phyloP scores from a whole-genome alignment of 2,329 filamentous ascomycete species.

The Calonectria henricotiae region DNA sequence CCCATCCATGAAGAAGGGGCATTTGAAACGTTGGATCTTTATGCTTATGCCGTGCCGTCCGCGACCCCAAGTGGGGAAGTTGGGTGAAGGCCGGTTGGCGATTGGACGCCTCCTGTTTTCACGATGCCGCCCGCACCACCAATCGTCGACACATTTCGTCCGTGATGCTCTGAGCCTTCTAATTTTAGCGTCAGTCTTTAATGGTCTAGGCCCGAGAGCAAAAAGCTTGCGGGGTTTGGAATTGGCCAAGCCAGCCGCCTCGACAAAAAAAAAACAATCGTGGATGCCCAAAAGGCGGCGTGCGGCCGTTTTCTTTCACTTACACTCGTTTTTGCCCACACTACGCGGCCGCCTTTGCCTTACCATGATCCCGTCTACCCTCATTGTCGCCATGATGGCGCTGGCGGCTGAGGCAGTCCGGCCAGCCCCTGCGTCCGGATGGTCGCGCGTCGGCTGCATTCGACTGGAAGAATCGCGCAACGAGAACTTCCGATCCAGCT shows the following conservation, averaged over 20 bases:
- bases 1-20: slow-evolving; percentile 1
- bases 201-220: slow-evolving; percentile 20
- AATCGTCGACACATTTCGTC: slow-evolving; percentile 14
- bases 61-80: neutral
- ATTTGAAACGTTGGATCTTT: slow-evolving; percentile 14
- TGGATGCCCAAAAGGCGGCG: slow-evolving; percentile 19
- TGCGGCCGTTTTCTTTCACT: neutral
- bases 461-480: neutral
- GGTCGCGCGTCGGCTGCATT: slow-evolving; percentile 15
- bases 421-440: neutral
- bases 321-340: neutral
- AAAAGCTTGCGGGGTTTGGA: slow-evolving; percentile 15
- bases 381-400: neutral
- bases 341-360: neutral
- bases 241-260: neutral
- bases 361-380: neutral
- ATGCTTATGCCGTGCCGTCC: slow-evolving; percentile 1
- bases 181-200: slow-evolving; percentile 16
- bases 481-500: neutral
- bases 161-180: slow-evolving; percentile 17
- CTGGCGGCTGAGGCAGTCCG: slow-evolving; percentile 10
- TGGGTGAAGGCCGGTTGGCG: neutral
- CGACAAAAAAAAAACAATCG: slow-evolving; percentile 10
- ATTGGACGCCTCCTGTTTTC: slow-evolving; percentile 18
- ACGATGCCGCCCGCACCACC: slow-evolving; percentile 5